Base-by-base conservation (phyloP, 768 basidiomycete genomes). In the Podaxis pistillaris region DNA sequence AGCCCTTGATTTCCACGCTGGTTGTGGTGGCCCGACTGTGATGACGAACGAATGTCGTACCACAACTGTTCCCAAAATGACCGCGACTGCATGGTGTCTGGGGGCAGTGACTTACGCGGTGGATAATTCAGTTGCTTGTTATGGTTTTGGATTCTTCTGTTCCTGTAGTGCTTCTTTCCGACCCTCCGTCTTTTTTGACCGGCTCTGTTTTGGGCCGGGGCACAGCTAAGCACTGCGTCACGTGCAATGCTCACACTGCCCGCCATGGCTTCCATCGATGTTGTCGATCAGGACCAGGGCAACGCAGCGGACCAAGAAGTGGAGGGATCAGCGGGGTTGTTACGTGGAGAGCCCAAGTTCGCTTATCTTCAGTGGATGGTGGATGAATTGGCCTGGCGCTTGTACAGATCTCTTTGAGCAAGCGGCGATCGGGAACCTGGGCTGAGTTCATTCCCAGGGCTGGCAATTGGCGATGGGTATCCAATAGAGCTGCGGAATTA, bases 31-130 rank as follows among this genome's bases (percentile, higher is more conserved):
- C 33, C 26, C 30, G 11, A 26, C 13, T 33, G 26, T 13, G 24
- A 15, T 19, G 40, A 44, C 15, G 56, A 46, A 19, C 24, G n/a
- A 56, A 26, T 58, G 44, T 58, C 57, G 57, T 58, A 58, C 57
- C 57, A 58, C 44, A 58, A 38, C 26, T 41, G 19, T 56, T 30
- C 40, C 56, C 44, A 58, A 58, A 40, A 41, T 8, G 37, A 55
- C 19, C 4, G 33, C 33, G 12, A 2, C n/a, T 56, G 37, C 37
- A 4, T 15, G 22, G 59, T 60, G 59, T 46, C 59, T 41, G 50
- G 59, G 59, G 59, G 37, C 12, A 12, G 12, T 50, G 49, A 50
- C 24, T 9, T 50, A 22, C 26, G 22, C 37, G 15, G 30, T 44
- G 22, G 30, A 30, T 30, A 30, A 38, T 28, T 15, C n/a, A 17